Evolutionary conservation across 1,284 basidiomycete species (phyloP).

Genomic region (Chalciporus sp.): DNA sequence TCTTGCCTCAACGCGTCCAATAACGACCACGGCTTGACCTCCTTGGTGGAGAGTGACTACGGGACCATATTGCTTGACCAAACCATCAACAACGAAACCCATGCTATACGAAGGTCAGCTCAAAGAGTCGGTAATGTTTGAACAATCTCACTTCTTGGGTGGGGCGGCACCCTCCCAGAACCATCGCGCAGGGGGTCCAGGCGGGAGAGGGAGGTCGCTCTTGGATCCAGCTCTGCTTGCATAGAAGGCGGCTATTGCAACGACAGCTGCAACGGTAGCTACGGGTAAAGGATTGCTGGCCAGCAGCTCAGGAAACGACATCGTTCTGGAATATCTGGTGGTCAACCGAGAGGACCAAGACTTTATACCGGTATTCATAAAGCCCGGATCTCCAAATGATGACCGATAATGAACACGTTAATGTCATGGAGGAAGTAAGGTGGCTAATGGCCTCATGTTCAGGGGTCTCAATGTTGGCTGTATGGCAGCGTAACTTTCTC

Average conservation of each 20-base stretch:
- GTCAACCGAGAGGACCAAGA: no score
- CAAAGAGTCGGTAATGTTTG: no score
- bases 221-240: constrained; percentile 4
- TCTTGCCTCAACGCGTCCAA: constrained; percentile 35
- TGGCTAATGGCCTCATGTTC: no score
- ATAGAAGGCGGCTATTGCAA: not conserved
- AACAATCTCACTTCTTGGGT: constrained; percentile 17
- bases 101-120: constrained; percentile 11
- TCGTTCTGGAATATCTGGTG: no score
- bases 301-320: no score
- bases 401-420: no score
- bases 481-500: no score
- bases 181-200: constrained; percentile 26
- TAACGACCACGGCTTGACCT: constrained; percentile 27
- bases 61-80: constrained; percentile 38
- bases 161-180: constrained; percentile 26
- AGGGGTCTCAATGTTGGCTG: no score
- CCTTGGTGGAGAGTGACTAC: constrained; percentile 36
- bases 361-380: no score
- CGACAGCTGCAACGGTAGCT: not conserved
- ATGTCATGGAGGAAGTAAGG: no score
- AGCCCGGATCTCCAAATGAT: no score
- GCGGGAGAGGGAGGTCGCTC: constrained; percentile 23
- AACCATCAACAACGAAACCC: constrained; percentile 22
- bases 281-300: no score